These are phyloP conservation scores for Phytopythium sindhum DNA, from an alignment of 352 stramenopile species.

Conservation along the genomic window DNA sequence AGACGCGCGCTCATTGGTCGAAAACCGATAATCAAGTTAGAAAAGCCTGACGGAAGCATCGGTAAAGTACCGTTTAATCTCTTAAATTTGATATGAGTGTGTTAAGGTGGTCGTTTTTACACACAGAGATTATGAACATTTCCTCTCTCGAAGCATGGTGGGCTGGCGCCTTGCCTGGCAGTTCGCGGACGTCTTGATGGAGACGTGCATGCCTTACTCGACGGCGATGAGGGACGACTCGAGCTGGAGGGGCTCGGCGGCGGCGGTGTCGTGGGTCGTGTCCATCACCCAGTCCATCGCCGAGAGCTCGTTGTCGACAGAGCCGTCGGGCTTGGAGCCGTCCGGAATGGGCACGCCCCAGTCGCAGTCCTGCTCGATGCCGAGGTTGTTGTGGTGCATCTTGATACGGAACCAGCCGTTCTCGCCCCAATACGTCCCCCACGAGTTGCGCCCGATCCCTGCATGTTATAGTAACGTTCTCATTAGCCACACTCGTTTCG, in stretches of 20 bases:
- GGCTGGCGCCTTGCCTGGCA: no score
- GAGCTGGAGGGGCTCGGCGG: conserved; percentile 20
- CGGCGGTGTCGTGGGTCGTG: neutral
- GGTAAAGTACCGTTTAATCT: neutral
- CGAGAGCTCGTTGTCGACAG: conserved; percentile 1
- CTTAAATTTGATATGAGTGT: neutral
- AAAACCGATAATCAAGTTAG: neutral
- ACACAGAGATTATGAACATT: neutral
- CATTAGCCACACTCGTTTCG: conserved; percentile 1
- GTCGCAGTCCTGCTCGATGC: conserved; percentile 87
- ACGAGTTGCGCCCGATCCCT: conserved; percentile 91
- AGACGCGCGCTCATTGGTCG: neutral
- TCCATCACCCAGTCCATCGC: conserved; percentile 7
- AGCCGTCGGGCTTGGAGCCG: conserved; percentile 54
- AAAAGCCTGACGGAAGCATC: neutral
- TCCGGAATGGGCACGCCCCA: conserved; percentile 85
- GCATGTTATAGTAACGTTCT: conserved; percentile 7
- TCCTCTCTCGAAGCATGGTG: no score
- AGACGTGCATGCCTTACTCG: conserved; percentile 17
- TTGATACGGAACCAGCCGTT: conserved; percentile 91
- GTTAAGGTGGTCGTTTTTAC: neutral
- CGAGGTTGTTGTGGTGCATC: conserved; percentile 89
- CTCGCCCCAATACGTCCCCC: conserved; percentile 91
- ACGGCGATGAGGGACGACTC: conserved; percentile 21
- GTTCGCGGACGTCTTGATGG: neutral